Percentiles rank a stretch among this genome's conserved stretches.
phyloP scores from a whole-genome alignment of 306 rosid species.

The Nissolia schottii region DNA sequence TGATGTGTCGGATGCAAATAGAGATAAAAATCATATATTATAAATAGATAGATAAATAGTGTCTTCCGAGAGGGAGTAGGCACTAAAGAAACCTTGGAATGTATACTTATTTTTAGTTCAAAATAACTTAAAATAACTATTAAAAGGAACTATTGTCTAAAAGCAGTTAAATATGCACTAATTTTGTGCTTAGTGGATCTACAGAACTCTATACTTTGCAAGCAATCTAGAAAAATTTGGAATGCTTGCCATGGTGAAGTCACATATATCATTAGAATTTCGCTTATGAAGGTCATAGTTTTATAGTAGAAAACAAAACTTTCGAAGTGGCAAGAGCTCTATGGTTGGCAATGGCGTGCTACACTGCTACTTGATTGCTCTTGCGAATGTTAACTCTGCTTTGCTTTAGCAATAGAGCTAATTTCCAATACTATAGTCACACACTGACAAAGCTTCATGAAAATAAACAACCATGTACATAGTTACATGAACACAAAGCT shows the following conservation, averaged over 20 bases:
- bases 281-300: not conserved
- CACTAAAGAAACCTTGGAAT: no score
- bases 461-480: not conserved
- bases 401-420: not conserved
- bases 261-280: not conserved
- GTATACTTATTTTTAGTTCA: no score
- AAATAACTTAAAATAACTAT: no score
- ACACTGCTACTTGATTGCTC: no score
- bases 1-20: no score
- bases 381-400: not conserved
- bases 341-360: no score
- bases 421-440: not conserved
- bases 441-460: not conserved
- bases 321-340: not conserved
- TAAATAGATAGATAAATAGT: no score
- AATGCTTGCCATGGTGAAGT: not conserved
- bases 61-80: no score
- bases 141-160: no score
- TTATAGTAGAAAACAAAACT: not conserved
- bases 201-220: not conserved
- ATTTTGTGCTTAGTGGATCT: no score
- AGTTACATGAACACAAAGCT: not conserved
- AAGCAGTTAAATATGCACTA: no score
- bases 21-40: no score
- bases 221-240: not conserved